Evolutionary conservation across 2,329 filamentous ascomycete species (phyloP), one percentile per base, ranked within the genome.

Genomic region (Incumbomyces delicatus): DNA sequence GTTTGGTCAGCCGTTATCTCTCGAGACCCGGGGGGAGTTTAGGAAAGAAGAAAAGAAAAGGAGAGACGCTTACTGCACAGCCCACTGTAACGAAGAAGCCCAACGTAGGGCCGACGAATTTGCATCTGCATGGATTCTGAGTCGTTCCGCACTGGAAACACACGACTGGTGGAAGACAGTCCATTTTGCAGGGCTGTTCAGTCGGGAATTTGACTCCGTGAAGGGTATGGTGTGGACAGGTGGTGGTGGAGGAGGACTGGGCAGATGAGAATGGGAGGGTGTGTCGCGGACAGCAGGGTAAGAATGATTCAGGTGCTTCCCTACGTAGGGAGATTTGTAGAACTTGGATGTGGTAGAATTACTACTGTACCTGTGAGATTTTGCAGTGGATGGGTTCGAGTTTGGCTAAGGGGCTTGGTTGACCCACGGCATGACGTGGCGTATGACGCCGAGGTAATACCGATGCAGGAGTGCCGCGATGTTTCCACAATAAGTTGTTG

Each of bases 81-180:
- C 69, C 61, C 34, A 78, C 61, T 1, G 70, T 71, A 13, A 48
- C 20, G n/a, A n/a, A 59, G 55, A 54, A 66, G 57, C 73, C 74
- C 36, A 77, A 56, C 1, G 73, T 77, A 32, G 74, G 74, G 1
- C 75, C 74, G 22, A 78, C 66, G 7, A 77, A 66, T 57, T 77
- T 78, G 57, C 73, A 77, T 51, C 70, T 72, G 47, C 74, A 78
- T 2, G 74, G 75, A 46, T 77, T 78, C 54, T 77, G 72, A 50
- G 76, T 66, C 7, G 73, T 77, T 38, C 62, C 74, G 59, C 72
- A 77, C 59, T 77, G 73, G 59, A 76, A 72, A 60, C 73, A 76
- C 54, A 75, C 59, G 10, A 74, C 33, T 34, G 41, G 41, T 14
- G 30, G 41, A 11, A 43, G 31, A 14, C 41, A 43, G 18, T 43